A percentile compares a stretch with the other conserved stretches of the same genome.
phyloP scores from a whole-genome alignment of 164 flowering plant genomes.

The Houttuynia cordata region DNA sequence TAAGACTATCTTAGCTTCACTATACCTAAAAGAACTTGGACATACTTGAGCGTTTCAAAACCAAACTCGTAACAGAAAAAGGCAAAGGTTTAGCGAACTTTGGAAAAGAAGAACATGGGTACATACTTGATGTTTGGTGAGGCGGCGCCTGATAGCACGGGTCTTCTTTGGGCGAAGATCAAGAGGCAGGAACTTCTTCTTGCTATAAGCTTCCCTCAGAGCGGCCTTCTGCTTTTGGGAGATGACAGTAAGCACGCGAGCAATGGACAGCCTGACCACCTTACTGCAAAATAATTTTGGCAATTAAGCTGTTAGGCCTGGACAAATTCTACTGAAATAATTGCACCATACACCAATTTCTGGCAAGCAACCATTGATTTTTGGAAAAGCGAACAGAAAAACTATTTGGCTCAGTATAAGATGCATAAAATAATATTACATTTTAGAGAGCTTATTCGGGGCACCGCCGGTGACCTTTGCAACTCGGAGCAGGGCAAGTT shows the following conservation, averaged over 20 bases:
- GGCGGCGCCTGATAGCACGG: constrained; percentile 47
- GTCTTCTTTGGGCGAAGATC: constrained; percentile 73
- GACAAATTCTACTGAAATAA: neutral
- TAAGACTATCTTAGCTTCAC: too few relatives aligned
- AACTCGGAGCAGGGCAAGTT: constrained; percentile 71
- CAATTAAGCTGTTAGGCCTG: neutral
- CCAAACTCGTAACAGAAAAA: neutral
- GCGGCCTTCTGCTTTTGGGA: constrained; percentile 55
- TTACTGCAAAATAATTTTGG: constrained; percentile 23
- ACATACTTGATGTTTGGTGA: constrained; percentile 54
- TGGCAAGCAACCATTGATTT: too few relatives aligned
- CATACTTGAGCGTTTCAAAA: neutral
- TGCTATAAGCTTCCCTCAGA: constrained; percentile 51
- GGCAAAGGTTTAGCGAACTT: too few relatives aligned
- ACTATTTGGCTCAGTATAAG: neutral
- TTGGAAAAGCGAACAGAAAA: neutral
- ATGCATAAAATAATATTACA: constrained; percentile 17
- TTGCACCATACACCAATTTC: neutral
- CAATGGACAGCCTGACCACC: constrained; percentile 58
- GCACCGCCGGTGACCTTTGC: constrained; percentile 80
- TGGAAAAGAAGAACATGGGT: too few relatives aligned
- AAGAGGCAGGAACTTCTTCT: constrained; percentile 52
- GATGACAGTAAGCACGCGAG: constrained; percentile 52
- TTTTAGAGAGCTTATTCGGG: constrained; percentile 70
- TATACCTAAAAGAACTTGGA: too few relatives aligned